These are phyloP conservation scores for Solanum lycopersicoides DNA, from an alignment of 257 asterid genomes.

Conservation along the genomic window DNA sequence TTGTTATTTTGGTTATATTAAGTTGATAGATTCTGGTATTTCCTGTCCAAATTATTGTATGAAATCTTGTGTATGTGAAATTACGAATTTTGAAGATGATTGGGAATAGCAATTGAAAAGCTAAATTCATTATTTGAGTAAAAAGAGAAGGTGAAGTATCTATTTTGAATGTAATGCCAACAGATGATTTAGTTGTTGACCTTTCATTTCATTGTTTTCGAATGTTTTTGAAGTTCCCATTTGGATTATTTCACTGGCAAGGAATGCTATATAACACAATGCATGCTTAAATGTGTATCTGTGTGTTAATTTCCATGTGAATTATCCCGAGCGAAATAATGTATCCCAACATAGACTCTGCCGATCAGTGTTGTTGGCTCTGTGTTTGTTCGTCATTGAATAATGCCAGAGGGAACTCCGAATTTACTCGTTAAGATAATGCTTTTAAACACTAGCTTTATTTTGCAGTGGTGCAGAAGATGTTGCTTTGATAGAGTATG, in stretches of 20 bases:
- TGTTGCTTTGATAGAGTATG: constrained; percentile 78
- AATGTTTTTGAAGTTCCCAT: background rate
- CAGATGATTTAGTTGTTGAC: background rate
- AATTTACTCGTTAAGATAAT: background rate
- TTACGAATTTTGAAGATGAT: background rate
- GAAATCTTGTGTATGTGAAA: background rate
- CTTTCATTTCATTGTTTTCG: background rate
- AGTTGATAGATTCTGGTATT: background rate
- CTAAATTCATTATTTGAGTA: background rate
- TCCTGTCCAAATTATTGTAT: background rate
- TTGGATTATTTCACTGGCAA: background rate
- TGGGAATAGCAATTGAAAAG: background rate
- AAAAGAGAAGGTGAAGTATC: background rate
- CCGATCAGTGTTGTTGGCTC: background rate
- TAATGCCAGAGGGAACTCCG: background rate
- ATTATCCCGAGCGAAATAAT: background rate
- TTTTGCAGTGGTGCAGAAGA: constrained; percentile 84
- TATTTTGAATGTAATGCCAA: background rate
- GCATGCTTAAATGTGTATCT: background rate
- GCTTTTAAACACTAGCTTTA: background rate
- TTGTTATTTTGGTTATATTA: background rate
- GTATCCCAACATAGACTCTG: background rate
- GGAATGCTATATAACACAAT: background rate
- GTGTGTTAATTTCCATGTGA: background rate
- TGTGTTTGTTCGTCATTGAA: background rate